These are phyloP conservation scores for Osmozyma mogii DNA, from an alignment of 805 yeast genomes.

Conservation along the genomic window DNA sequence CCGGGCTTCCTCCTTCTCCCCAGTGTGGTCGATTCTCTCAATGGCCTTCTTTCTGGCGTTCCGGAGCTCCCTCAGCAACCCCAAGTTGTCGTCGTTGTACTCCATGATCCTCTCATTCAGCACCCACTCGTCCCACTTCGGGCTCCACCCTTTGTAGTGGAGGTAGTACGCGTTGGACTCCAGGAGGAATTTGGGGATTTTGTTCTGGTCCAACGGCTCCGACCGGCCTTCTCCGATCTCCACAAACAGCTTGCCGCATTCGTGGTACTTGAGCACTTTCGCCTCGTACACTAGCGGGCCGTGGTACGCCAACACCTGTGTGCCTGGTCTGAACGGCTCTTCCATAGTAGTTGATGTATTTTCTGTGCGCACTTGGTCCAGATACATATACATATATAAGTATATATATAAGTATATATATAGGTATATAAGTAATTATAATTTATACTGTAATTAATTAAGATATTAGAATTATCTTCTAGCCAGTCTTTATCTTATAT, in stretches of 20 bases:
- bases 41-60: constrained; percentile 13
- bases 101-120: constrained; percentile 58
- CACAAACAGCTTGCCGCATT: constrained; percentile 39
- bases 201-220: constrained; percentile 24
- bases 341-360: no score
- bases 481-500: no score
- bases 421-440: no score
- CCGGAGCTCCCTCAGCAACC: constrained; percentile 22
- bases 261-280: constrained; percentile 58
- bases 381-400: no score
- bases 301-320: constrained; percentile 62
- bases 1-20: no score
- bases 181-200: constrained; percentile 18
- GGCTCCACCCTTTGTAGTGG: constrained; percentile 94
- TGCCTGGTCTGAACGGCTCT: constrained; percentile 13
- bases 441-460: no score
- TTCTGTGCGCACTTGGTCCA: no score
- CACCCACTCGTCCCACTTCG: constrained; percentile 97
- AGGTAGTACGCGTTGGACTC: constrained; percentile 47
- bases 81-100: constrained; percentile 58
- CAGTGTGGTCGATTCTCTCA: constrained; percentile 10
- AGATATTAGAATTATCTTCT: no score
- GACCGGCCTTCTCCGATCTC: constrained; percentile 32
- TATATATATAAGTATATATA: no score
- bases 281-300: constrained; percentile 91